A percentile compares a stretch with the other conserved stretches of the same genome.
phyloP scores from a whole-genome alignment of 306 rosid genomes.

The Malus asiatica region DNA sequence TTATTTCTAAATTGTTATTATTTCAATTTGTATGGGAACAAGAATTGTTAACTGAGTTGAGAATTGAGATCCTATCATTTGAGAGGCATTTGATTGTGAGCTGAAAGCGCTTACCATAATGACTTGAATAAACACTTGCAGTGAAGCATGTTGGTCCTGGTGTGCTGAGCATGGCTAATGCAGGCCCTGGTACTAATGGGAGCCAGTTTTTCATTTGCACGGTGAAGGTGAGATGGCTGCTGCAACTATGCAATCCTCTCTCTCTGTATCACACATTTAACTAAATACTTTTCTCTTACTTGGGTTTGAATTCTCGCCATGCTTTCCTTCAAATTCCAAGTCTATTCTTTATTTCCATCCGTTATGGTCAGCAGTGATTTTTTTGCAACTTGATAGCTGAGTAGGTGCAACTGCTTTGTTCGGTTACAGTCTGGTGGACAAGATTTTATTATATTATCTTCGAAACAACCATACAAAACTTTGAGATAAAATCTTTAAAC shows the following conservation, averaged over 20 bases:
- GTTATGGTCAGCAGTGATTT: too few relatives aligned
- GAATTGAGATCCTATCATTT: neutral
- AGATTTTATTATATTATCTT: neutral
- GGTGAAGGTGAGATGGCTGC: slow-evolving; percentile 52
- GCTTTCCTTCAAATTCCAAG: neutral
- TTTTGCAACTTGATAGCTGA: neutral
- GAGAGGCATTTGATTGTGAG: neutral
- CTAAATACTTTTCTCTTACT: neutral
- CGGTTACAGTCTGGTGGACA: neutral
- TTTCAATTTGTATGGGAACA: too few relatives aligned
- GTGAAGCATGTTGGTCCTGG: slow-evolving; percentile 94
- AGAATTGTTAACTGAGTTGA: neutral
- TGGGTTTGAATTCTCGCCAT: neutral
- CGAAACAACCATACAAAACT: neutral
- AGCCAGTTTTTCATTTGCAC: slow-evolving; percentile 93
- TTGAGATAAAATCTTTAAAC: neutral
- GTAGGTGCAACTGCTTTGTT: neutral
- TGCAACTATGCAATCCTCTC: neutral
- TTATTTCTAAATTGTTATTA: too few relatives aligned
- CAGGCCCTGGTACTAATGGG: slow-evolving; percentile 84
- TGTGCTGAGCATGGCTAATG: slow-evolving; percentile 95
- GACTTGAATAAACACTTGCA: slow-evolving; percentile 23
- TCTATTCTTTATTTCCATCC: neutral
- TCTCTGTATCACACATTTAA: neutral
- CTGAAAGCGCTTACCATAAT: neutral